These are phyloP conservation scores for Acidomyces sp. DNA, from an alignment of 495 filamentous ascomycete genomes.

Conservation along the genomic window DNA sequence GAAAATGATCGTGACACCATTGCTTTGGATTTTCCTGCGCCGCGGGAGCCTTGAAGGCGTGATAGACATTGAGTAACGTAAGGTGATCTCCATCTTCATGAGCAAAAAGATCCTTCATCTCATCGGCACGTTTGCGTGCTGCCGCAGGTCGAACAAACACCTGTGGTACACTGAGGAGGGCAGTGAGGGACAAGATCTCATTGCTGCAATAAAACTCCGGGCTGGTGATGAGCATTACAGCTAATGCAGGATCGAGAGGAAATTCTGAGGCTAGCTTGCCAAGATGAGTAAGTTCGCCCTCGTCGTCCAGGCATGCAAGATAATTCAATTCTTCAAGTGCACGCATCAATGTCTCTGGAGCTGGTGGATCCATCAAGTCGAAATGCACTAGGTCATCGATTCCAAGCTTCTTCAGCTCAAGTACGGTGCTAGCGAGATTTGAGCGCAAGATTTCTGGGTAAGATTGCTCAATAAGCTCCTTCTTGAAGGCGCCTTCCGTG, in stretches of 20 bases:
- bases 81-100: slow-evolving; percentile 91
- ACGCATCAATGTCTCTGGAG: slow-evolving; percentile 97
- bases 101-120: slow-evolving; percentile 90
- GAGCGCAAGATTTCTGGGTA: slow-evolving; percentile 92
- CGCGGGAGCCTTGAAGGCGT: slow-evolving; percentile 75
- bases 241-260: slow-evolving; percentile 85
- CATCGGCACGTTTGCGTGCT: slow-evolving; percentile 82
- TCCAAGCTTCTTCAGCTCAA: slow-evolving; percentile 95
- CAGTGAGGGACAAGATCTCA: slow-evolving; percentile 89
- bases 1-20: slow-evolving; percentile 97
- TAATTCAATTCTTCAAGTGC: slow-evolving; percentile 97
- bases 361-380: slow-evolving; percentile 96
- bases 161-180: slow-evolving; percentile 86
- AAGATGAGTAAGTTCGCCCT: slow-evolving; percentile 75
- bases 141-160: slow-evolving; percentile 80
- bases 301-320: slow-evolving; percentile 89
- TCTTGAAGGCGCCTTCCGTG: slow-evolving; percentile 92
- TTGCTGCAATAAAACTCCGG: slow-evolving; percentile 99
- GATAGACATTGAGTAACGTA: slow-evolving; percentile 93
- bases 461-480: slow-evolving; percentile 92
- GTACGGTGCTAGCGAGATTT: slow-evolving; percentile 83
- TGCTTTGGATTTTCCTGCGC: slow-evolving; percentile 62
- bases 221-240: slow-evolving; percentile 94
- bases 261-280: slow-evolving; percentile 88
- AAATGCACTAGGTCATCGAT: slow-evolving; percentile 95